Evolutionary conservation across 805 yeast genomes (phyloP), one percentile per base, ranked within the genome.

Genomic region (Kazachstania africana): DNA sequence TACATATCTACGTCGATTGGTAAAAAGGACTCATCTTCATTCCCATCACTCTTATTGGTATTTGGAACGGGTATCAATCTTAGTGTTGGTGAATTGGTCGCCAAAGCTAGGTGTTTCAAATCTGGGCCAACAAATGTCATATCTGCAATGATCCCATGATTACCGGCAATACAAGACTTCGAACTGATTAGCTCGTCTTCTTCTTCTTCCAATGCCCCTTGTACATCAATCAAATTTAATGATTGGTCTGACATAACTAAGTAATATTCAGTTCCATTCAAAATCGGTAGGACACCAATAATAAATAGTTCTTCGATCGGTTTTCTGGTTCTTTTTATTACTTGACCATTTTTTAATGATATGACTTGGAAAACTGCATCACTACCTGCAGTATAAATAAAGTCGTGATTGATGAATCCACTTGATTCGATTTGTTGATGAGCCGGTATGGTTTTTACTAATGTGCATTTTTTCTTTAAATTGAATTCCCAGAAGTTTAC

Each of bases 71-170:
- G 76, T 21, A 87, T 68, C 10, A 91, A 57, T 51, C 97, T 65
- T 34, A 91, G 59, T 1, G 88, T 75, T 9, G 95, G 94, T 1
- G 97, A 82, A 55, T 91, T 91, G 3, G 97, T 88, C 2, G 97
- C 96, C 41, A 91, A 55, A 4, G 94, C 97, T 27, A 88, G 53
- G 23, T 65, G 58, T 28, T 65, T 52, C 19, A 61, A 50, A 10
- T 54, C 38, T 6, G 83, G 82, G 0, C 91, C 91, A 20, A 76
- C 78, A 47, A 75, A 78, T 42, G 74, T 71, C 61, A 85, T 68
- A 51, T 88, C 97, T 3, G 95, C 94, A 45, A 91, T 76, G 16
- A 91, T 88, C 35, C 96, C 97, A 57, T 88, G 95, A 55, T 85
- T 85, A 43, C 96, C 96, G 1, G 95, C 91, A 43, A 85, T 65